Percentiles rank a stretch among this genome's conserved stretches.
These are phyloP conservation scores for Aspergillus flavus DNA, from an alignment of 2,329 filamentous ascomycete species.

Conservation along the genomic window DNA sequence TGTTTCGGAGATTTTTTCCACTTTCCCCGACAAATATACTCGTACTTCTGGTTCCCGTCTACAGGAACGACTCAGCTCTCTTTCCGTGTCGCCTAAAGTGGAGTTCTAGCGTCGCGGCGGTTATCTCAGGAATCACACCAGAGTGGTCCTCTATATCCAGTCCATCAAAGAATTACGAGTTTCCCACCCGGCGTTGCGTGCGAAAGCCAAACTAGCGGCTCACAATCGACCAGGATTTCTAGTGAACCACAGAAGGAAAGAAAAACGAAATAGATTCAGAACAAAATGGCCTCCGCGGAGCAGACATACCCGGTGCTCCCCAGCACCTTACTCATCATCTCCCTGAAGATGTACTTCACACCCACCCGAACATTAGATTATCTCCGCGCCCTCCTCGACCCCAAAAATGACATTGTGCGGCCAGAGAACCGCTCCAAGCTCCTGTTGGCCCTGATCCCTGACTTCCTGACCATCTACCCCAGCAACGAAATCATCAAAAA, in stretches of 20 bases:
- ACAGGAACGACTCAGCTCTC: neutral
- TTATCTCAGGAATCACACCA: conserved; percentile 2
- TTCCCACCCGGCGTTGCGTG: neutral
- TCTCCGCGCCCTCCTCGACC: conserved; percentile 52
- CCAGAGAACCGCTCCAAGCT: conserved; percentile 52
- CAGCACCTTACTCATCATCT: conserved; percentile 42
- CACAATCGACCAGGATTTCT: neutral
- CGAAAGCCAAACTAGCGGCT: neutral
- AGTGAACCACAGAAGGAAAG: neutral
- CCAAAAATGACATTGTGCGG: conserved; percentile 48
- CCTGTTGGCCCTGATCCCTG: conserved; percentile 77
- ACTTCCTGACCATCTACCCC: conserved; percentile 68
- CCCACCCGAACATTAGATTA: conserved; percentile 59
- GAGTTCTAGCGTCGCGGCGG: conserved; percentile 6
- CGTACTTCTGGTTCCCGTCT: neutral
- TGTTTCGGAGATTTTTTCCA: neutral
- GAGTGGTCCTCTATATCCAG: neutral
- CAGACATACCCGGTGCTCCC: conserved; percentile 35
- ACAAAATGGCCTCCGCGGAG: neutral
- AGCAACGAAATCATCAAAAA: conserved; percentile 44
- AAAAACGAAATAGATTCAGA: neutral
- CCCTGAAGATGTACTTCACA: conserved; percentile 43
- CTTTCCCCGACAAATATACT: neutral
- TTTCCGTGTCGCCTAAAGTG: conserved; percentile 2
- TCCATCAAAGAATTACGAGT: neutral